phyloP scores from a whole-genome alignment of 371 early-diverging fungal species.

The Mortierella sp. region DNA sequence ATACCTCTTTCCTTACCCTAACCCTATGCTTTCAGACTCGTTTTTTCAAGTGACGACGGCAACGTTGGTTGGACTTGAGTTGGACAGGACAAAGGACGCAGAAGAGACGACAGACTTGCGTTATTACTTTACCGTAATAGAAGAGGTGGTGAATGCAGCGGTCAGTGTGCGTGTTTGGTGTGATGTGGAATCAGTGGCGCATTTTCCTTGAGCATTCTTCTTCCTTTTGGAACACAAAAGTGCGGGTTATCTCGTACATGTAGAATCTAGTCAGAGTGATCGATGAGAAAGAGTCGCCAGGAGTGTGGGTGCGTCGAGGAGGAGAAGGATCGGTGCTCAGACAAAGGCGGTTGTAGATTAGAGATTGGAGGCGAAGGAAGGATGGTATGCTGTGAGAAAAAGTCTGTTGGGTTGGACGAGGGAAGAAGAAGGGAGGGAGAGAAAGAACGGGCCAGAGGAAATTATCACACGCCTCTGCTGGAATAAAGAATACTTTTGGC shows the following conservation, averaged over 20 bases:
- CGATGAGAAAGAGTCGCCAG: neutral
- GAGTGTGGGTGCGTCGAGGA: neutral
- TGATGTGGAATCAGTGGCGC: constrained; percentile 4
- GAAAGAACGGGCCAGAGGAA: neutral
- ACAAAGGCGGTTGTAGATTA: too few relatives aligned
- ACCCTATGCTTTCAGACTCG: neutral
- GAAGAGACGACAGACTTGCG: neutral
- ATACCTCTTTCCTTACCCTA: neutral
- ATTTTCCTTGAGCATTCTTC: neutral
- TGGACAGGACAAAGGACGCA: neutral
- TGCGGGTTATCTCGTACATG: neutral
- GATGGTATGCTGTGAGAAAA: neutral
- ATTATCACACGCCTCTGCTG: neutral
- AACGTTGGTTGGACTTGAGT: neutral
- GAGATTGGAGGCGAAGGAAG: neutral
- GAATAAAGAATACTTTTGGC: too few relatives aligned
- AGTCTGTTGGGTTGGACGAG: neutral
- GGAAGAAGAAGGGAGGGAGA: neutral
- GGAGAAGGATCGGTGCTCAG: neutral
- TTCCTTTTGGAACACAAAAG: neutral
- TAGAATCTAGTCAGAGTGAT: neutral
- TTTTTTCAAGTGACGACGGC: neutral
- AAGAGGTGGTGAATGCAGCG: neutral
- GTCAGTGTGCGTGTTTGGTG: neutral
- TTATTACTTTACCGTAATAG: neutral